Percentiles rank a stretch among this genome's conserved stretches.
Evolutionary conservation across 2,329 filamentous ascomycete genomes (phyloP).

Genomic region (Corinectria fuckeliana): DNA sequence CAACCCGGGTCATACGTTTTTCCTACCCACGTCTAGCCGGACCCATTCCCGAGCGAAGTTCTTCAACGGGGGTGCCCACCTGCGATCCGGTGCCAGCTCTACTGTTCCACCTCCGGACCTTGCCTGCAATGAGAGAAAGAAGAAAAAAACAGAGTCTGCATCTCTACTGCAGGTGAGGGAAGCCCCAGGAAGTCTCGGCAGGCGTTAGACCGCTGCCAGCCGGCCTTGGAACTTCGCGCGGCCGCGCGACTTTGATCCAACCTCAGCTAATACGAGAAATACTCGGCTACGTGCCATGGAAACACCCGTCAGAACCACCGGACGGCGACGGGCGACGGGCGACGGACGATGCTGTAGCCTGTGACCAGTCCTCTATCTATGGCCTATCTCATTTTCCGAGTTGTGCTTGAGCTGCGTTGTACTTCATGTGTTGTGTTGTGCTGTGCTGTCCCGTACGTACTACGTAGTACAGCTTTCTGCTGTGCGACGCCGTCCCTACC

Average conservation of each 20-base stretch:
- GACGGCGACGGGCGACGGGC: not conserved
- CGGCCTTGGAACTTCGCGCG: slow-evolving; percentile 2
- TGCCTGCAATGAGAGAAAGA: not conserved
- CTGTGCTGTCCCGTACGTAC: not conserved
- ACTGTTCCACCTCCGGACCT: slow-evolving; percentile 11
- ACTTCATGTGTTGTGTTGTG: not conserved
- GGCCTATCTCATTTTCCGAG: not conserved
- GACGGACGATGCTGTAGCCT: too few species aligned
- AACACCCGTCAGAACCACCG: slow-evolving; percentile 23
- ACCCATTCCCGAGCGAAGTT: slow-evolving; percentile 21
- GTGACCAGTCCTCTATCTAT: not conserved
- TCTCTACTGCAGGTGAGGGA: slow-evolving; percentile 11
- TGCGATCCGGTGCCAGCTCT: slow-evolving; percentile 18
- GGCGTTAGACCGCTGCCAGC: slow-evolving; percentile 21
- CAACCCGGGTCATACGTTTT: slow-evolving; percentile 35
- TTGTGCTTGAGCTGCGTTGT: not conserved
- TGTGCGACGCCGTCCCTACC: slow-evolving; percentile 21
- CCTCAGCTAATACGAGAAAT: slow-evolving; percentile 35
- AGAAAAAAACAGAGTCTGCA: not conserved
- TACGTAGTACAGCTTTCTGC: not conserved
- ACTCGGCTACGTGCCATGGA: slow-evolving; percentile 27
- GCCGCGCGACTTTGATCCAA: slow-evolving; percentile 23
- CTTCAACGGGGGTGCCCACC: slow-evolving; percentile 13
- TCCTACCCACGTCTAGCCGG: slow-evolving; percentile 16
- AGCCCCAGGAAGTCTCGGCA: slow-evolving; percentile 14